These are phyloP conservation scores for Pneumocystis sp. DNA, from an alignment of 1,139 yeast species.

Conservation along the genomic window DNA sequence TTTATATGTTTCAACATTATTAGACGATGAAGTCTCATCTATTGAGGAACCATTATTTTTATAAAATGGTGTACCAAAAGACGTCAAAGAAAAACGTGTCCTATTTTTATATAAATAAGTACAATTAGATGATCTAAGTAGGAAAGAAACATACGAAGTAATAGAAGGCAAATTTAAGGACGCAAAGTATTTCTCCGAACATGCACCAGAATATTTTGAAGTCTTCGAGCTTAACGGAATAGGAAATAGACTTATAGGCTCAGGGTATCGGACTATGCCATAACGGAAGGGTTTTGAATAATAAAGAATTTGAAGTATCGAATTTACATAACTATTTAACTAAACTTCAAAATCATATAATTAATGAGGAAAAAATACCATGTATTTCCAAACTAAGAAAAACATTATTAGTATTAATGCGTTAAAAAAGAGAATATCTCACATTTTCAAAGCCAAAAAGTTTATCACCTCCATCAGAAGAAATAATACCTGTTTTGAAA, in stretches of 20 bases:
- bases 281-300: slow-evolving; percentile 56
- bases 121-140: slow-evolving; percentile 3
- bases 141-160: background rate
- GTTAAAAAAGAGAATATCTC: slow-evolving; percentile 30
- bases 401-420: background rate
- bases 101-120: slow-evolving; percentile 5
- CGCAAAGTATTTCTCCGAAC: background rate
- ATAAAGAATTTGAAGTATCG: slow-evolving; percentile 76
- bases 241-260: slow-evolving; percentile 3
- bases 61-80: slow-evolving; percentile 3
- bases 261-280: slow-evolving; percentile 38
- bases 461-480: slow-evolving; percentile 25
- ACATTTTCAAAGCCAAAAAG: slow-evolving; percentile 91
- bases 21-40: slow-evolving; percentile 6
- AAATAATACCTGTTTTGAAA: background rate
- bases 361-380: slow-evolving; percentile 17
- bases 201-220: slow-evolving; percentile 17
- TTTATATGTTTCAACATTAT: slow-evolving; percentile 2
- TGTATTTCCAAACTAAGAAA: slow-evolving; percentile 13
- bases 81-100: slow-evolving; percentile 1
- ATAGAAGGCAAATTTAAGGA: background rate
- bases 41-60: slow-evolving; percentile 5
- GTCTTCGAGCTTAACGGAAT: slow-evolving; percentile 23
- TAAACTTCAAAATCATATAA: background rate
- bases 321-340: slow-evolving; percentile 61